Base-by-base conservation (phyloP, 1,284 basidiomycete species). In the Irpex sp. region DNA sequence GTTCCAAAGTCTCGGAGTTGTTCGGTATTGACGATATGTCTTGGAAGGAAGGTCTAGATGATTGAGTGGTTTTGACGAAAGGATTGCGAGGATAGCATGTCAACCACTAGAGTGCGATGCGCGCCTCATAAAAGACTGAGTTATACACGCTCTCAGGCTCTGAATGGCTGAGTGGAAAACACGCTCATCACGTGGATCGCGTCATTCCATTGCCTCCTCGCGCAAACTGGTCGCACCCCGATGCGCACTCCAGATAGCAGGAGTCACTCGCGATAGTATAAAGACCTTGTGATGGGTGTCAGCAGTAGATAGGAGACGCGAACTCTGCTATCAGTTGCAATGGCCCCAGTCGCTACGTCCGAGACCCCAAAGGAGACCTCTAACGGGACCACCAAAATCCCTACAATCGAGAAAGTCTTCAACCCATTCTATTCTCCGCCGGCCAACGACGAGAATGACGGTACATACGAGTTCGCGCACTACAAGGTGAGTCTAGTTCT, bases 381-480 rank as follows among this genome's bases (percentile, higher is more conserved):
- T 56, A 61, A 63, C 56, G 58, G 58, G 52, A 58, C 58, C 21
- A 21, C 28, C 48, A 52, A 37, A 19, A 33, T 23, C 59, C 64
- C 18, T 68, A 64, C 45, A 61, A 62, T 59, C 8, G 63, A 67
- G 36, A 67, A 68, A 60, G 65, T 80, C 48, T 76, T 84, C 73
- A 88, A 88, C 67, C 83, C 86, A 0, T 88, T 89, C 73, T 87
- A 88, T 66, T 87, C 85, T 2, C 87, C 87, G 54, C 78, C 28
- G 75, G 53, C 61, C 8, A 52, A 75, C 18, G 80, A 73, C 2
- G 80, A 83, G 58, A 78, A 83, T 53, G 75, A 80, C 58, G 53
- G 48, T 19, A 69, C 66, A 37, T 90, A 91, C 73, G 69, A 82
- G 67, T 83, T 78, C 66, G 79, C 82, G 23, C 74, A 84, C 47